Conservation (phyloP, 768 basidiomycete species). For the Pisolithus orientalis region DNA sequence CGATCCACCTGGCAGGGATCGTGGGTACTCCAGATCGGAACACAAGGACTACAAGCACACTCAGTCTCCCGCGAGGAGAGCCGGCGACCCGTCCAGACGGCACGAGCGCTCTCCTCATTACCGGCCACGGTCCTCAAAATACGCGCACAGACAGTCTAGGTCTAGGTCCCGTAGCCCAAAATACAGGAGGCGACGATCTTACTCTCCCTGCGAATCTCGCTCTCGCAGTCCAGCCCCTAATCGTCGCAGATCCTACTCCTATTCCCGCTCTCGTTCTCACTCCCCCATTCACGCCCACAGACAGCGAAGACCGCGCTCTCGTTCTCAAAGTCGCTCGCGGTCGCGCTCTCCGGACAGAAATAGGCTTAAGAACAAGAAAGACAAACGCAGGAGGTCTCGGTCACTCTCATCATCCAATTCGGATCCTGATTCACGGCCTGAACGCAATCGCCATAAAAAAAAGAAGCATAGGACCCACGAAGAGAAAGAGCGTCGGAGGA, state of each 20-base stretch:
- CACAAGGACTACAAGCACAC: neutral
- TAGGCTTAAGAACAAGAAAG: conserved; percentile 17
- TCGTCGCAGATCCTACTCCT: conserved; percentile 1
- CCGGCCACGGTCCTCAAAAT: conserved; percentile 4
- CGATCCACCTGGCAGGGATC: neutral
- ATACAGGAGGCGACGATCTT: neutral
- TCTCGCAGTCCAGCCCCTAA: conserved; percentile 13
- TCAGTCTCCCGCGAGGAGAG: neutral
- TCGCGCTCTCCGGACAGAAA: conserved; percentile 28
- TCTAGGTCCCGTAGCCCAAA: neutral
- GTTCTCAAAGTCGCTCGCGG: conserved; percentile 30
- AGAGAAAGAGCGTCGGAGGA: conserved; percentile 49
- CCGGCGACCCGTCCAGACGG: neutral
- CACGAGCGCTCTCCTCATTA: neutral
- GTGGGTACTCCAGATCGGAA: neutral
- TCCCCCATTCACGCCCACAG: conserved; percentile 14
- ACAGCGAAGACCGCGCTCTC: conserved; percentile 16
- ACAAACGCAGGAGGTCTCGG: conserved; percentile 27
- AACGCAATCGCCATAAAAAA: conserved; percentile 35
- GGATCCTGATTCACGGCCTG: conserved; percentile 23
- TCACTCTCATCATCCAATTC: conserved; percentile 37
- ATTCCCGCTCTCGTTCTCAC: conserved; percentile 16
- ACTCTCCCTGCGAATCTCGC: conserved; percentile 5
- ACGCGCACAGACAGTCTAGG: conserved; percentile 1
- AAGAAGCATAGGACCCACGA: conserved; percentile 42